Percentiles rank a stretch among this genome's conserved stretches.
Evolutionary conservation across 208 protist genomes (phyloP).

Genomic region (Trypanosoma mega): DNA sequence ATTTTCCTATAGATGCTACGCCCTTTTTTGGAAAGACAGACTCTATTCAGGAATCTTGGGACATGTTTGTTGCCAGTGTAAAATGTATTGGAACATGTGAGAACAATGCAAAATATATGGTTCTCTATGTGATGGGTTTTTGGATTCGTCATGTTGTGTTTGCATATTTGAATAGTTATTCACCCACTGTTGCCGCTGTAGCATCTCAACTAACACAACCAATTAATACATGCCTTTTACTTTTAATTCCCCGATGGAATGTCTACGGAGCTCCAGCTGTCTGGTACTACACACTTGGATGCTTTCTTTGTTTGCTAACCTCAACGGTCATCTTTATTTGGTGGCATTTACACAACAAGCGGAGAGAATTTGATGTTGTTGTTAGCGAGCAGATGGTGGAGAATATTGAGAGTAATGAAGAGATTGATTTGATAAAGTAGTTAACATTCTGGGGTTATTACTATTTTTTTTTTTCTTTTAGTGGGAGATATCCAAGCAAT

Average conservation of each 20-base stretch:
- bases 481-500: too few species aligned
- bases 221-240: conserved; percentile 41
- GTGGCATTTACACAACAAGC: conserved; percentile 33
- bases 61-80: conserved; percentile 29
- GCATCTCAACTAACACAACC: conserved; percentile 37
- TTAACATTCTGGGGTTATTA: too few species aligned
- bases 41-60: conserved; percentile 38
- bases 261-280: conserved; percentile 31
- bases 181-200: conserved; percentile 35
- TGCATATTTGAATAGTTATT: conserved; percentile 45
- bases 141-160: conserved; percentile 46
- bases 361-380: conserved; percentile 1
- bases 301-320: conserved; percentile 39
- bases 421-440: too few species aligned
- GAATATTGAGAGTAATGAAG: conserved; percentile 2
- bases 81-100: conserved; percentile 26
- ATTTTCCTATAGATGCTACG: conserved; percentile 43
- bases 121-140: conserved; percentile 39
- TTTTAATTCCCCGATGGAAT: conserved; percentile 41
- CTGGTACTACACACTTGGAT: conserved; percentile 33
- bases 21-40: conserved; percentile 37
- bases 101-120: conserved; percentile 37
- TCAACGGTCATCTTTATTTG: conserved; percentile 34
- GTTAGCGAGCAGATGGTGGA: neutral
- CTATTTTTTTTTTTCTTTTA: too few species aligned